Percentiles rank a stretch among this genome's conserved stretches.
Evolutionary conservation across 169 alveolate species (phyloP).

Genomic region (Plasmodium yoelii): DNA sequence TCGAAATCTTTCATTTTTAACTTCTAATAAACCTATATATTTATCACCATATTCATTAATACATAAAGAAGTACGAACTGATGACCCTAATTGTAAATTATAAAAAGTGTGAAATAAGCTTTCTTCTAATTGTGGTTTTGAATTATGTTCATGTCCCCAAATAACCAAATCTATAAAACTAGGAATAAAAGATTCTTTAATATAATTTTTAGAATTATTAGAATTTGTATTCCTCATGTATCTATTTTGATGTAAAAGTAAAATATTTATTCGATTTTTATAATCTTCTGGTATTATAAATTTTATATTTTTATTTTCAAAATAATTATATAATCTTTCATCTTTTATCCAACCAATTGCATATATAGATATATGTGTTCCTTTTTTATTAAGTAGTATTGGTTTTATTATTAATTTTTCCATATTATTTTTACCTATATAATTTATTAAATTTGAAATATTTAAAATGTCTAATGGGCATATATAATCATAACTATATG

Average conservation of each 20-base stretch:
- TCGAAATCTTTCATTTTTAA: conserved; percentile 86
- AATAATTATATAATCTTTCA: conserved; percentile 92
- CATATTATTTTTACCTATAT: conserved; percentile 92
- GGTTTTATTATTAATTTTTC: conserved; percentile 92
- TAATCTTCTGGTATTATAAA: conserved; percentile 90
- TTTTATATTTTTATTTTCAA: conserved; percentile 90
- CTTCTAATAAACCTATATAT: conserved; percentile 91
- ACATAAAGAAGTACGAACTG: conserved; percentile 95
- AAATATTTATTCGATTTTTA: conserved; percentile 91
- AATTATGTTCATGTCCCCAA: conserved; percentile 98
- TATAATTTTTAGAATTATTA: conserved; percentile 85
- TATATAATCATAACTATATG: conserved; percentile 78
- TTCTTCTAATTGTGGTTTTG: conserved; percentile 87
- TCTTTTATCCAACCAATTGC: conserved; percentile 97
- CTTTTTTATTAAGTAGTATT: conserved; percentile 89
- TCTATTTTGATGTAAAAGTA: conserved; percentile 96
- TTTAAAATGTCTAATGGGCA: conserved; percentile 80
- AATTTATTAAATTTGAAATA: conserved; percentile 90
- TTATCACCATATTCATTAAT: conserved; percentile 93
- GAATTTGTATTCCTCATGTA: conserved; percentile 90
- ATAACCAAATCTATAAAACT: conserved; percentile 91
- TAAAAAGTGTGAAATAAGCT: conserved; percentile 89
- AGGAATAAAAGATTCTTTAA: conserved; percentile 92
- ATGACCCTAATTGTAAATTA: conserved; percentile 90
- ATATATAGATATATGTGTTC: conserved; percentile 94